phyloP scores from a whole-genome alignment of 768 basidiomycete genomes.

The Tylopilus subfusipes region DNA sequence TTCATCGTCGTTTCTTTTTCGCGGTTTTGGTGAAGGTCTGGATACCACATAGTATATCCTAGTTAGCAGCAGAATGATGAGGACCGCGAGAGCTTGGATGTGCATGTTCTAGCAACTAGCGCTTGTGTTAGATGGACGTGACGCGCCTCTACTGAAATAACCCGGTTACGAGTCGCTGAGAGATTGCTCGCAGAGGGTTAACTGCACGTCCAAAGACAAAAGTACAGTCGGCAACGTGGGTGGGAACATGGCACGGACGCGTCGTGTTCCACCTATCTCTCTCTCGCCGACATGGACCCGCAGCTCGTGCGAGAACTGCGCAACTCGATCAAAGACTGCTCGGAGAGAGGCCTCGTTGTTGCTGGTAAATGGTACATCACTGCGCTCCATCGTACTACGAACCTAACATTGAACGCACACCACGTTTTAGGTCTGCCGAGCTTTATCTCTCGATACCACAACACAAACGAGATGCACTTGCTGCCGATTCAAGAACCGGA shows the following conservation, averaged over 20 bases:
- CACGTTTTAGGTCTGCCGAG: conserved; percentile 64
- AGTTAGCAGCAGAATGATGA: conserved; percentile 15
- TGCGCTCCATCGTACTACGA: conserved; percentile 5
- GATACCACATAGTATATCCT: conserved; percentile 20
- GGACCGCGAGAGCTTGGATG: conserved; percentile 1
- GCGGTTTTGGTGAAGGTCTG: conserved; percentile 9
- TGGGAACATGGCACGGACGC: conserved; percentile 11
- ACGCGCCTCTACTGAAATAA: no score
- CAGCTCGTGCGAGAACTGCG: conserved; percentile 56
- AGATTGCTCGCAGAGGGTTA: not conserved
- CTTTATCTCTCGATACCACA: conserved; percentile 59
- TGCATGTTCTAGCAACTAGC: conserved; percentile 9
- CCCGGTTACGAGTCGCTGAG: not conserved
- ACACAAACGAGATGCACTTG: conserved; percentile 39
- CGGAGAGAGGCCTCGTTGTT: conserved; percentile 63
- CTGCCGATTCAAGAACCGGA: conserved; percentile 25
- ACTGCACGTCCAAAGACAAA: not conserved
- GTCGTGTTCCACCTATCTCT: not conserved
- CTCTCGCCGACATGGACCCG: conserved; percentile 37
- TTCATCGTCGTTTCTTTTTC: conserved; percentile 13
- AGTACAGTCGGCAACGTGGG: not conserved
- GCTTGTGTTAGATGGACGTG: not conserved
- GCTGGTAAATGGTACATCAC: conserved; percentile 73
- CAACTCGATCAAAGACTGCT: conserved; percentile 64
- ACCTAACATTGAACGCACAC: conserved; percentile 13